Conservation (phyloP, 495 filamentous ascomycete species). For the Pyrenopolyporus hunteri region DNA sequence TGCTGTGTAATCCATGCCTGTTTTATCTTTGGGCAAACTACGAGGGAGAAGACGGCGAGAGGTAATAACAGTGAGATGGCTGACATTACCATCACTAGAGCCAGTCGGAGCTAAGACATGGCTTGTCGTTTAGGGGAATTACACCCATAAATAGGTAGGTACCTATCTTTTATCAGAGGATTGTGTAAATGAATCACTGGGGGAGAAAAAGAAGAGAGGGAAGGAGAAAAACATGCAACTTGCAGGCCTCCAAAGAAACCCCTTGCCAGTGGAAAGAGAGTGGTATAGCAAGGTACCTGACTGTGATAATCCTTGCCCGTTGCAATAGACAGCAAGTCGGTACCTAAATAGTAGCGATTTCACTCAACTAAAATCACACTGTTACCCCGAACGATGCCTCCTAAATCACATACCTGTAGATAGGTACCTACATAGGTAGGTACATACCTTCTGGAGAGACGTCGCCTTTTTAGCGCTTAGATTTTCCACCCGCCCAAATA, state of each 20-base stretch:
- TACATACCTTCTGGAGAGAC: not conserved
- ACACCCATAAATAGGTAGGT: not conserved
- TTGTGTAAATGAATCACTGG: not conserved
- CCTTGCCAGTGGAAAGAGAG: not conserved
- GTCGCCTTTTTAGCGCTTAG: slow-evolving; percentile 13
- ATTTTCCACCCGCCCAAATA: slow-evolving; percentile 20
- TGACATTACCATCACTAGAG: slow-evolving; percentile 6
- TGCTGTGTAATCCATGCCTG: slow-evolving; percentile 30
- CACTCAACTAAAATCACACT: not conserved
- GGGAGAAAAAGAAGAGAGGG: not conserved
- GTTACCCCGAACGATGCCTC: too few relatives aligned
- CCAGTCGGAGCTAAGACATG: not conserved
- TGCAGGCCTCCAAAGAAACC: slow-evolving; percentile 24
- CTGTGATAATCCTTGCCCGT: too few relatives aligned
- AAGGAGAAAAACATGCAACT: slow-evolving; percentile 11
- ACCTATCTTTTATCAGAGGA: not conserved
- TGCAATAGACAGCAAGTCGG: too few relatives aligned
- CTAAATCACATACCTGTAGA: too few relatives aligned
- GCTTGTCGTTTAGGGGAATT: not conserved
- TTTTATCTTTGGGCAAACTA: slow-evolving; percentile 25
- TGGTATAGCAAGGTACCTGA: too few relatives aligned
- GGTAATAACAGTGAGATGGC: slow-evolving; percentile 2
- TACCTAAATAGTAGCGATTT: not conserved
- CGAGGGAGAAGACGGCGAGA: not conserved
- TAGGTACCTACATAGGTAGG: slow-evolving; percentile 2